Evolutionary conservation across 345 rosid genomes (phyloP), one percentile per base, ranked within the genome.

Genomic region (Garcia nutans): DNA sequence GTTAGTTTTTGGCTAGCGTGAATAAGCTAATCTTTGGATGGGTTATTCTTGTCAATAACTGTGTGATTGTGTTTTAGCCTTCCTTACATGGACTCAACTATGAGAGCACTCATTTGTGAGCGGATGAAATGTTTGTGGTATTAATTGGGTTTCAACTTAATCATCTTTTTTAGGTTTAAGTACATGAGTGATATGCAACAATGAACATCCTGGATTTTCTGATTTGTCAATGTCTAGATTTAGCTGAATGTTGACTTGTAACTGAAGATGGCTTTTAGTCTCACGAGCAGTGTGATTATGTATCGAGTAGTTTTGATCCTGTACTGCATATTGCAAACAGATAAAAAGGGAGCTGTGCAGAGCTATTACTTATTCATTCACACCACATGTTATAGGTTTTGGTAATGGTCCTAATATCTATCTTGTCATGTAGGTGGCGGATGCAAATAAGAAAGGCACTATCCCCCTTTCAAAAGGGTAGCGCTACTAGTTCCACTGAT

Each of bases 381-480:
- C 49, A 28, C 15, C n/a, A 28, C 24, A 54, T 54, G 11, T 10
- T 42, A 65, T 42, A 44, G 13, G 44, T 42, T 31, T 62, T 65
- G 26, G 24, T 42, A 44, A 31, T 19, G 12, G 62, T 26, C 0
- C 2, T 47, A 11, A n/a, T 11, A 12, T 15, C 23, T 63, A n/a
- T 60, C 73, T 28, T 73, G 11, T 78, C 33, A 33, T 81, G 71
- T 76, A 96, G 99, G 79, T 96, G 99, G 99, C 83, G 98, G 72
- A 87, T 96, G 92, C 88, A 88, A 23, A 28, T 90, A 33, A 86
- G 95, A 78, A 96, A 92, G 87, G 93, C 91, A 49, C 70, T 93
- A 73, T 81, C 91, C 83, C 92, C 96, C 61, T 65, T 89, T 20
- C 85, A 88, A 73, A 90, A 92, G 84, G 84, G 87, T 81, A 75